Conservation (phyloP, 768 basidiomycete genomes). For the Cystoderma amianthinum region DNA sequence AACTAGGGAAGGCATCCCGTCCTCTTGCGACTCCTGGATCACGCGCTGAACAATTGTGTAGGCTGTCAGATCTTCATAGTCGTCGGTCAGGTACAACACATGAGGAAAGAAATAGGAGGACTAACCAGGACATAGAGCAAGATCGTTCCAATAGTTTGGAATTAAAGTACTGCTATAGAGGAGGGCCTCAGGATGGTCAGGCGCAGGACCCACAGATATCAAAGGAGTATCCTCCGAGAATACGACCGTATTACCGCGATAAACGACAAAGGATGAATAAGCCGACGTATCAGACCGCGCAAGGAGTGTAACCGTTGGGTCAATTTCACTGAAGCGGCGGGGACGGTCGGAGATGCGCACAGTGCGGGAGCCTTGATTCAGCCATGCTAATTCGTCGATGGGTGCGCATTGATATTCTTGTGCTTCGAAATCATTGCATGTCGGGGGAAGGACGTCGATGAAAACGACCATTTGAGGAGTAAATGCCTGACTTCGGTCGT, state of each 20-base stretch:
- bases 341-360: slow-evolving; percentile 35
- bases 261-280: slow-evolving; percentile 49
- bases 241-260: slow-evolving; percentile 37
- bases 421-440: slow-evolving; percentile 10
- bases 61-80: slow-evolving; percentile 48
- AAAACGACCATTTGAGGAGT: slow-evolving; percentile 29
- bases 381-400: slow-evolving; percentile 16
- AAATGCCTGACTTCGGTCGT: slow-evolving; percentile 16
- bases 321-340: slow-evolving; percentile 51
- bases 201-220: slow-evolving; percentile 15
- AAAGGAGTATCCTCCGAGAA: slow-evolving; percentile 44
- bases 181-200: slow-evolving; percentile 21
- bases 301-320: slow-evolving; percentile 61
- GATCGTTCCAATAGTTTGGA: slow-evolving; percentile 58
- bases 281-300: slow-evolving; percentile 41
- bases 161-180: slow-evolving; percentile 58
- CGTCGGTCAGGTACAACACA: slow-evolving; percentile 6
- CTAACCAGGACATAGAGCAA: slow-evolving; percentile 51
- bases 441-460: slow-evolving; percentile 35
- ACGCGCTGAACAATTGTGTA: slow-evolving; percentile 68
- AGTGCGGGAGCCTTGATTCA: slow-evolving; percentile 19
- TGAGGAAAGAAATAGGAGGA: slow-evolving; percentile 2
- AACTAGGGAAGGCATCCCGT: slow-evolving; percentile 21
- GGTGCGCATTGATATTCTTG: not conserved
- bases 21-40: slow-evolving; percentile 21